Evolutionary conservation across 495 filamentous ascomycete species (phyloP), one percentile per base, ranked within the genome.

Genomic region (Delitschia confertaspora): DNA sequence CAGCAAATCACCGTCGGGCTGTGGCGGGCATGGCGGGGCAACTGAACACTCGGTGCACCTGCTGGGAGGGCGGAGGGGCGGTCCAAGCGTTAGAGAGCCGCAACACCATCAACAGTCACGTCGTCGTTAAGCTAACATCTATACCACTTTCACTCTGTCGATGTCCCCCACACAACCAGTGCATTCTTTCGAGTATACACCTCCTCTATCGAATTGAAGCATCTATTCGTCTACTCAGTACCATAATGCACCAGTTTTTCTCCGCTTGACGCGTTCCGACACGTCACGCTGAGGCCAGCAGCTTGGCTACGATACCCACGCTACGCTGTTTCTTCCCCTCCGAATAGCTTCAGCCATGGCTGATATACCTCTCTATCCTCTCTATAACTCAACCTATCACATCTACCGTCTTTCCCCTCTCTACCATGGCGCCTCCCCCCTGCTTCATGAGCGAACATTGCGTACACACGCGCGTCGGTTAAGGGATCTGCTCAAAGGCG

Each of bases 381-480:
- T 54, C 16, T 53, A 50, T 50, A 38, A 51, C 42, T 36, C 35
- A 19, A 47, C 39, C 18, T 62, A 62, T 49, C 52, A 49, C 18
- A 43, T 62, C 36, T 64, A 62, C 29, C 55, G 60, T 33, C 16
- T 62, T n/a, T 64, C 61, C 4, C 61, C 61, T 4, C 53, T 64
- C 18, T 54, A 62, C 40, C 57, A 57, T 23, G 55, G 60, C 33
- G 24, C 45, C 5, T 6, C 45, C 18, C 32, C 53, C 10, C 42
- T 62, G 11, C 42, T 62, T 29, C 23, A 48, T 17, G 44, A 41
- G 2, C 31, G 19, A 6, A 33, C 29, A 17, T 53, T 64, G 16
- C 32, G 36, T n/a, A 41, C 36, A 32, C 60, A 64, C 45, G 43
- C 60, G 5, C 53, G 43, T 9, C 46, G 54, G 6, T 37, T 64